phyloP scores from a whole-genome alignment of 1,284 basidiomycete species.

The Ceratobasidium papillatum region DNA sequence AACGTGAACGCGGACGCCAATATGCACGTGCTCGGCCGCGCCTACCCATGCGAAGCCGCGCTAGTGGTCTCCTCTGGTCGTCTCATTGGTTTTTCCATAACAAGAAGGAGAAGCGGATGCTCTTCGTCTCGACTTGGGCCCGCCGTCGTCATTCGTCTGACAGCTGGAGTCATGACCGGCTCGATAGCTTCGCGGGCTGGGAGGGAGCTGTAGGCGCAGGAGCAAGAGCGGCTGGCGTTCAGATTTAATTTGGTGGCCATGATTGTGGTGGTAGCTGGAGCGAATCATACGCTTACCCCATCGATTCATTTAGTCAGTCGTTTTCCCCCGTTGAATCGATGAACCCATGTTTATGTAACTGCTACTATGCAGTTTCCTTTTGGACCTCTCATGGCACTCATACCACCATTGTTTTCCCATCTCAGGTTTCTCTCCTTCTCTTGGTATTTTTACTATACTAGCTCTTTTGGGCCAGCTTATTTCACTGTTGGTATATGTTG shows the following conservation, averaged over 20 bases:
- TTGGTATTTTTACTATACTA: not conserved
- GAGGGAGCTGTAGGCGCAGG: conserved; percentile 77
- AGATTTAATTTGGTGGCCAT: not conserved
- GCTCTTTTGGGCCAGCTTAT: not conserved
- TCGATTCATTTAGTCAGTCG: conserved; percentile 12
- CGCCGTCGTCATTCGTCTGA: conserved; percentile 54
- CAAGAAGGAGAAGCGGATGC: conserved; percentile 88
- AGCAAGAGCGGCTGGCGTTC: conserved; percentile 76
- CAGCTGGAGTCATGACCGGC: conserved; percentile 30
- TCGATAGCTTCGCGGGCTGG: conserved; percentile 77
- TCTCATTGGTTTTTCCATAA: conserved; percentile 99
- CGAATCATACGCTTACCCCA: not conserved
- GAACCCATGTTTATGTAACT: conserved; percentile 35
- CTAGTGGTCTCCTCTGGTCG: conserved; percentile 92
- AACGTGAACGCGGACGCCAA: conserved; percentile 42
- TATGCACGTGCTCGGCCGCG: conserved; percentile 34
- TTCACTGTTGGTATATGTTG: not conserved
- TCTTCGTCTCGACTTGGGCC: conserved; percentile 96
- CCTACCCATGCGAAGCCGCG: conserved; percentile 18
- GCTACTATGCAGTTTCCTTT: not conserved
- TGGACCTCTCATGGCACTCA: not conserved
- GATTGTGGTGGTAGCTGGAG: conserved; percentile 1
- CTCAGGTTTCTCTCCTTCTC: not conserved
- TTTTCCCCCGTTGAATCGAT: not conserved
- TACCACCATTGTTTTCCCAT: not conserved